phyloP scores from a whole-genome alignment of 192 early-diverging fungal genomes.

The Umbelopsis vinacea region DNA sequence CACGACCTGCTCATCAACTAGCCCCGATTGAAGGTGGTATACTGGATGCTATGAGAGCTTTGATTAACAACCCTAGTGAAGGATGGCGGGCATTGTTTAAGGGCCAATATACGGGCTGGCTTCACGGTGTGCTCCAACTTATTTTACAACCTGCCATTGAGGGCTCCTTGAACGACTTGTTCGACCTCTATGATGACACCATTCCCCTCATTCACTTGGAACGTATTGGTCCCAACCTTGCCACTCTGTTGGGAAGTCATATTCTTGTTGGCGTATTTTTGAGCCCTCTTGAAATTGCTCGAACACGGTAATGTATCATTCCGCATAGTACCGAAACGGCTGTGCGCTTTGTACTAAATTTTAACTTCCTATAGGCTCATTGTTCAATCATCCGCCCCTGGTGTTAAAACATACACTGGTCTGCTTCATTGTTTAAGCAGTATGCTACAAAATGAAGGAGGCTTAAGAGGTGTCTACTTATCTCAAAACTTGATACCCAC shows the following conservation, averaged over 20 bases:
- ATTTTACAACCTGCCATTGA: slow-evolving; percentile 82
- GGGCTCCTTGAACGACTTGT: slow-evolving; percentile 83
- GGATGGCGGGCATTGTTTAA: slow-evolving; percentile 59
- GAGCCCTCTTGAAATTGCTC: slow-evolving; percentile 87
- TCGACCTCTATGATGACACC: slow-evolving; percentile 84
- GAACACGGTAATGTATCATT: slow-evolving; percentile 64
- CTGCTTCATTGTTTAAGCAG: slow-evolving; percentile 72
- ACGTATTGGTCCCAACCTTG: slow-evolving; percentile 56
- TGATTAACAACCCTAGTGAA: slow-evolving; percentile 67
- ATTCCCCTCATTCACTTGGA: slow-evolving; percentile 66
- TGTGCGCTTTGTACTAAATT: not conserved
- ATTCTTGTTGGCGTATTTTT: slow-evolving; percentile 78
- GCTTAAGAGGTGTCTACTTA: slow-evolving; percentile 61
- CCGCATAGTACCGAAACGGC: not conserved
- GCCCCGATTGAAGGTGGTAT: slow-evolving; percentile 59
- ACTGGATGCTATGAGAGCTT: slow-evolving; percentile 51
- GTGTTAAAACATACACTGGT: slow-evolving; percentile 76
- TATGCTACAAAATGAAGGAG: slow-evolving; percentile 76
- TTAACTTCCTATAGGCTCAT: slow-evolving; percentile 57
- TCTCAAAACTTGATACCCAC: slow-evolving; percentile 74
- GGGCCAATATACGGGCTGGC: slow-evolving; percentile 73
- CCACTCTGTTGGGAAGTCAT: slow-evolving; percentile 74
- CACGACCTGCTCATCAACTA: slow-evolving; percentile 64
- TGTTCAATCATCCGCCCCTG: slow-evolving; percentile 76
- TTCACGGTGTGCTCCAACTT: slow-evolving; percentile 69